Percentiles rank a stretch among this genome's conserved stretches.
Evolutionary conservation across 208 protist genomes (phyloP).

Genomic region (Leptomonas seymouri): DNA sequence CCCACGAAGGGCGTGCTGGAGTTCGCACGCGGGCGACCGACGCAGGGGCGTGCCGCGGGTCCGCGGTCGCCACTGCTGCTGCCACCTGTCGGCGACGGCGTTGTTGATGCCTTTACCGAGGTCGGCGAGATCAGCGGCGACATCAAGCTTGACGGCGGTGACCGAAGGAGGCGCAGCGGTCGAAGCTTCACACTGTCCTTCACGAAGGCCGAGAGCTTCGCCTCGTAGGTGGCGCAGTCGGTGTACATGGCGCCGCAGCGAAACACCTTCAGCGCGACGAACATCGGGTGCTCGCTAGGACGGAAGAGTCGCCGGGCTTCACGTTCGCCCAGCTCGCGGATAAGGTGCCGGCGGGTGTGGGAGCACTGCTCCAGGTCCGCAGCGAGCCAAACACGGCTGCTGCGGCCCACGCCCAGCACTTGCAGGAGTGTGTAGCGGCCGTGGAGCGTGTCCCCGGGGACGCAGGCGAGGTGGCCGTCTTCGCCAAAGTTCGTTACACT

Average conservation of each 20-base stretch:
- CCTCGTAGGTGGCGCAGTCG: constrained; percentile 51
- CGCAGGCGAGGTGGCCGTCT: constrained; percentile 57
- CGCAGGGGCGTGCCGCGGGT: not conserved
- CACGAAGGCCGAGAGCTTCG: constrained; percentile 50
- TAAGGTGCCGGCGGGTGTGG: constrained; percentile 43
- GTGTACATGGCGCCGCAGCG: constrained; percentile 51
- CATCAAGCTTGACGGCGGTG: not conserved
- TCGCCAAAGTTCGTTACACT: constrained; percentile 52
- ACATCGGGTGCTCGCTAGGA: constrained; percentile 41
- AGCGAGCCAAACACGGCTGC: constrained; percentile 71
- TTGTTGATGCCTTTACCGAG: not conserved
- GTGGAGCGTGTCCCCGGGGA: constrained; percentile 65
- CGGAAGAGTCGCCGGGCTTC: constrained; percentile 39
- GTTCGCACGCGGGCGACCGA: not conserved
- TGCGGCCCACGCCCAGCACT: constrained; percentile 55
- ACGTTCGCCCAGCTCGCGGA: constrained; percentile 42
- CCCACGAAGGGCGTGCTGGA: not conserved
- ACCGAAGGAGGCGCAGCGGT: not conserved
- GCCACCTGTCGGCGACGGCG: not conserved
- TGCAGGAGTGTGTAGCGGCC: constrained; percentile 59
- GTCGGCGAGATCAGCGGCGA: constrained; percentile 12
- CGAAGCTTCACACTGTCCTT: constrained; percentile 45
- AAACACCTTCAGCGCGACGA: constrained; percentile 79
- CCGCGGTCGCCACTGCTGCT: not conserved
- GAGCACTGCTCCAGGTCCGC: constrained; percentile 62